Base-by-base conservation (phyloP, 2,329 filamentous ascomycete species). In the Beauveria sp. region DNA sequence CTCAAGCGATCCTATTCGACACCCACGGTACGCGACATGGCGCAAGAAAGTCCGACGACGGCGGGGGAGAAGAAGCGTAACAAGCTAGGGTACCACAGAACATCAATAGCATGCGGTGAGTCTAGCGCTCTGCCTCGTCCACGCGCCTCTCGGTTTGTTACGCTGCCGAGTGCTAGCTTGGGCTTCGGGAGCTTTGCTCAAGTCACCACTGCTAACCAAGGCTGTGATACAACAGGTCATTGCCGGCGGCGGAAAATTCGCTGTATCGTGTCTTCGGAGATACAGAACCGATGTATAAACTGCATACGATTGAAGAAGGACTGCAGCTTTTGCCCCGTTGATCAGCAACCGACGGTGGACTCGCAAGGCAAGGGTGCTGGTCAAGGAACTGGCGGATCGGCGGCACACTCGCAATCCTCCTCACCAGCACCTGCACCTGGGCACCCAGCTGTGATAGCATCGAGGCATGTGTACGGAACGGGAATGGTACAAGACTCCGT, bases 241-340 rank as follows among this genome's bases (percentile, higher is more conserved):
- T 96, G 91, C 72, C 88, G 92, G 69, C 83, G 89, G 70, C 87
- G 92, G 67, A 96, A 96, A 76, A 96, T 96, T 64, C 83, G 92
- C 75, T 96, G 92, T 74, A 83, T 95, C 53, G 81, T 90, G 40
- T 84, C 89, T 22, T 81, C 84, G 58, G 90, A 93, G 67, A 73
- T 81, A 9, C 83, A 88, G 69, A 85, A 86, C 43, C 86, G 90
- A 67, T 96, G 92, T 76, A 85, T 88, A 67, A 95, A 93, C 76
- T 96, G 92, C 76, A 95, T 95, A 68, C 85, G 90, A 58, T 78
- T 96, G 70, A 93, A 93, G 74, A 96, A 93, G 70, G 90, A 95
- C 67, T 96, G 92, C 75, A 89, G 88, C 71, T 96, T 95, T 76
- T 89, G 86, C 68, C 89, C 91, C 1, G 91, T 96, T 22, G 90